phyloP scores from a whole-genome alignment of 192 early-diverging fungal genomes.

The Linnemannia hyalina region DNA sequence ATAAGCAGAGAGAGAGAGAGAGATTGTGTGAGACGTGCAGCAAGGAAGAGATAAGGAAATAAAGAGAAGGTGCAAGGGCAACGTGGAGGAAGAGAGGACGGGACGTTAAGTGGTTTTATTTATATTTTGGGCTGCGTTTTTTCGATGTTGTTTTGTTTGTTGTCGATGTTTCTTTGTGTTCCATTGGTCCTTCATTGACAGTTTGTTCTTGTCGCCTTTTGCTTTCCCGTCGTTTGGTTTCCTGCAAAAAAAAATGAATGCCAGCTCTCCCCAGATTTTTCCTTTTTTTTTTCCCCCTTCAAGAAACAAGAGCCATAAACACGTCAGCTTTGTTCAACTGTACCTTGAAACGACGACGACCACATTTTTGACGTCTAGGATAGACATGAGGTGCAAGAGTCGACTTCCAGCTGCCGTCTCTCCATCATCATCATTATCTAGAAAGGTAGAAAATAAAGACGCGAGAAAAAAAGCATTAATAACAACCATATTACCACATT shows the following conservation, averaged over 20 bases:
- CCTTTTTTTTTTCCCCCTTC: background rate
- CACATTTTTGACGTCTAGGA: conserved; percentile 77
- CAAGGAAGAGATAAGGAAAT: background rate
- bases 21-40: background rate
- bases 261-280: background rate
- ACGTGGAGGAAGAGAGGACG: background rate
- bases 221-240: background rate
- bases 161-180: background rate
- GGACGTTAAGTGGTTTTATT: background rate
- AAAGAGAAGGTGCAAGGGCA: background rate
- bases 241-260: background rate
- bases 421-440: conserved; percentile 94
- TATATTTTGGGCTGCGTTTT: background rate
- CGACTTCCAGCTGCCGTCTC: conserved; percentile 93
- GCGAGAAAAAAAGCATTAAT: background rate
- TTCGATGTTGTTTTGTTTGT: background rate
- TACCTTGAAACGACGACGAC: conserved; percentile 81
- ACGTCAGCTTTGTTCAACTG: background rate
- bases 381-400: conserved; percentile 85
- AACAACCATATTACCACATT: background rate
- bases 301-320: background rate
- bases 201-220: no score
- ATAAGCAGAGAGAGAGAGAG: background rate
- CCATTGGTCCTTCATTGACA: background rate
- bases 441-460: background rate